A percentile compares a stretch with the other conserved stretches of the same genome.
Evolutionary conservation across 768 basidiomycete genomes (phyloP).

Genomic region (Tephrocybe sp.): DNA sequence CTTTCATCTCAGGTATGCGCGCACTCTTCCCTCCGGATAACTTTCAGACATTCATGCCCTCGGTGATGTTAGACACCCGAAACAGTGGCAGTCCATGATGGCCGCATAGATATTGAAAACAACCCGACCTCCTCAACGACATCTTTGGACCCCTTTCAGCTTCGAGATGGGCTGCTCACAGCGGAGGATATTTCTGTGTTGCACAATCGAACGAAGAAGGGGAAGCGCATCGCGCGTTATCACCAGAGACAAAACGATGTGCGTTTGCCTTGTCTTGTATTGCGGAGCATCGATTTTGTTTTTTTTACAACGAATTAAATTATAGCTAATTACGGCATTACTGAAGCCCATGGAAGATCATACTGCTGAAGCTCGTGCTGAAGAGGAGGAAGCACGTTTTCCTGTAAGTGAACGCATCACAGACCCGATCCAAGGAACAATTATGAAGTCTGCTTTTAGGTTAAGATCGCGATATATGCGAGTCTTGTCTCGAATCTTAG

Average conservation of each 20-base stretch:
- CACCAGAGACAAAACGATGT: constrained; percentile 76
- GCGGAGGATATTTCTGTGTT: constrained; percentile 63
- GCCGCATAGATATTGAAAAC: constrained; percentile 44
- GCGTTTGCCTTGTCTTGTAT: constrained; percentile 14
- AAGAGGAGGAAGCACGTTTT: constrained; percentile 63
- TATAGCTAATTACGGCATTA: constrained; percentile 76
- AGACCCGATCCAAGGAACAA: background rate
- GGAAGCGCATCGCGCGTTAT: constrained; percentile 63
- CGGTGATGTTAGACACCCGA: constrained; percentile 38
- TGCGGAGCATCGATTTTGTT: background rate
- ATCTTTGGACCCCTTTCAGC: constrained; percentile 61
- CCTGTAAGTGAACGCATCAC: constrained; percentile 42
- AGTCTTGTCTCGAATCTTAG: constrained; percentile 76
- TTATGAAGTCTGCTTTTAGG: constrained; percentile 35
- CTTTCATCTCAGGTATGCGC: constrained; percentile 22
- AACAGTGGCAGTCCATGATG: constrained; percentile 46
- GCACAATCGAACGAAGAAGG: constrained; percentile 49
- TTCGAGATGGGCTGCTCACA: constrained; percentile 58
- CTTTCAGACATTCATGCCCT: constrained; percentile 1
- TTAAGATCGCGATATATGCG: constrained; percentile 85
- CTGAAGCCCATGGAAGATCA: constrained; percentile 91
- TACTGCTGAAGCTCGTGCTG: constrained; percentile 74
- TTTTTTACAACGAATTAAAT: background rate
- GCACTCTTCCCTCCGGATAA: constrained; percentile 10
- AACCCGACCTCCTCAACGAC: constrained; percentile 29